Evolutionary conservation across 2,329 filamentous ascomycete genomes (phyloP).

Genomic region (Calonectria ilicicola): DNA sequence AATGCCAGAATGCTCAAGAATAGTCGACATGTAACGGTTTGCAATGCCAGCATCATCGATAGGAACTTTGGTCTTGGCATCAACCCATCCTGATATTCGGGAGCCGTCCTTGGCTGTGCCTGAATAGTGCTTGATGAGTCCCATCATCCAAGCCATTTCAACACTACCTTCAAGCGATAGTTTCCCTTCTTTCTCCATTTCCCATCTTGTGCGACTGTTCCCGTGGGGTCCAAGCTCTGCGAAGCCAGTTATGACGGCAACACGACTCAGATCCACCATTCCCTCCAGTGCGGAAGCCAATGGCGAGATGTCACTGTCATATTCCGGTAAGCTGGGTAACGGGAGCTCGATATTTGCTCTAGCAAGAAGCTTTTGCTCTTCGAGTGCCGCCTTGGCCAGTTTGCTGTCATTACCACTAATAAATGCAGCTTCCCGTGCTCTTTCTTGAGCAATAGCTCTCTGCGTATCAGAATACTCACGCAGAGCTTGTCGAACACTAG

Average conservation of each 20-base stretch:
- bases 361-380: constrained; percentile 62
- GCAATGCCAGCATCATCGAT: constrained; percentile 99
- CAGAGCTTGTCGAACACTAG: background rate
- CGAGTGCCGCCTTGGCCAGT: background rate
- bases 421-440: background rate
- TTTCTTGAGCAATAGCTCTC: background rate
- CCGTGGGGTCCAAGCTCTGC: constrained; percentile 97
- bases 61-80: constrained; percentile 91
- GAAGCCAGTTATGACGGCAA: constrained; percentile 98
- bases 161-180: constrained; percentile 98
- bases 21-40: constrained; percentile 95
- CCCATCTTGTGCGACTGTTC: constrained; percentile 97
- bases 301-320: constrained; percentile 90
- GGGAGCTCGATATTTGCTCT: constrained; percentile 98
- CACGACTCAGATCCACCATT: constrained; percentile 98
- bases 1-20: constrained; percentile 96
- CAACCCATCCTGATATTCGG: constrained; percentile 92
- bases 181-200: constrained; percentile 97
- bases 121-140: constrained; percentile 98
- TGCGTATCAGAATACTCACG: background rate
- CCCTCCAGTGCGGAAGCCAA: constrained; percentile 90
- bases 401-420: background rate
- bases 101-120: constrained; percentile 94
- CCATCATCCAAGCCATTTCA: constrained; percentile 99
- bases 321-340: constrained; percentile 90